Evolutionary conservation across 2,329 filamentous ascomycete genomes (phyloP), one percentile per base, ranked within the genome.

Genomic region (Fusarium denticulatum): DNA sequence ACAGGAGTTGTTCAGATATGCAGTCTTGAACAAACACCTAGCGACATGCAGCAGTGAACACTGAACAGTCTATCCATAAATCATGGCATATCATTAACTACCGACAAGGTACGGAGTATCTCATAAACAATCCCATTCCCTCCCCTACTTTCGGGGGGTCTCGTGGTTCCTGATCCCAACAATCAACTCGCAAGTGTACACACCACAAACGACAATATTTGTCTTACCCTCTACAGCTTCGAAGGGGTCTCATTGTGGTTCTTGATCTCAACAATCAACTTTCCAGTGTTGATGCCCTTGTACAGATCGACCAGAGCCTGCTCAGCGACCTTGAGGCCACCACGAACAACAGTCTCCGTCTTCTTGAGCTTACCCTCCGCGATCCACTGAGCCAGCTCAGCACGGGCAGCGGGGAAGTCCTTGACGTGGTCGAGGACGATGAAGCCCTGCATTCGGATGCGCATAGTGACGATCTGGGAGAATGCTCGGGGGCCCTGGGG

Each of bases 361-460:
- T 90, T 84, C 87, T 93, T 90, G 72, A 95, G 82, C 84, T 92
- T 94, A 62, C 93, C 93, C 80, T 94, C 89, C 1, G 84, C 83
- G 28, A 94, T 80, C 92, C 93, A 95, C 73, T 89, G 81, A 3
- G 87, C 87, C n/a, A 95, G 83, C 76, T 94, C 86, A 78, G 87
- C 85, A 65, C 88, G 82, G 2, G 91, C 93, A 47, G 83, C 79
- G 2, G 86, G 79, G 79, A 88, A 93, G 78, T 92, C 86, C 64
- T 87, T 84, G 13, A 80, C 82, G 77, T 88, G 94, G 80, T 95
- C 93, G 60, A 93, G 88, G 45, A 94, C 89, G 72, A 95, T 92
- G 81, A 95, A 95, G 1, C 92, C 92, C 81, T 92, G 87, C 85
- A 94, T 89, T 65, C 83, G 87, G 79, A 91, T 87, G 68, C 89